Evolutionary conservation across 2,329 filamentous ascomycete species (phyloP), one percentile per base, ranked within the genome.

Genomic region (Malbranchea cinnamomea): DNA sequence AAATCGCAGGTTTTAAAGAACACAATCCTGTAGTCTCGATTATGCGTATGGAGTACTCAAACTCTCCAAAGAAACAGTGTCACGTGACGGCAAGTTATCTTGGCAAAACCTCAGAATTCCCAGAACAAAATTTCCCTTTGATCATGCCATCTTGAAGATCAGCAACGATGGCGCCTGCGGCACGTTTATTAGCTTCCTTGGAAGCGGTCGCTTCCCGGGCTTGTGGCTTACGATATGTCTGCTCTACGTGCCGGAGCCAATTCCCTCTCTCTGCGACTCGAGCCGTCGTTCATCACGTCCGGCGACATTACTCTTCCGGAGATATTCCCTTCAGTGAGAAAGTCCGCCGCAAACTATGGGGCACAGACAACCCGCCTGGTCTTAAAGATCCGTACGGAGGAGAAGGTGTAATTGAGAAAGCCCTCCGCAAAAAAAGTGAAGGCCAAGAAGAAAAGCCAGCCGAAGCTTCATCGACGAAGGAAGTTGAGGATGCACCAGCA

Each of bases 361-460:
- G 62, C 5, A 61, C 59, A 13, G 59, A 66, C 25, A 53, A 58
- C 12, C 61, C 63, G 9, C 62, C 62, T 6, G 63, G 62, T 14
- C 32, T 53, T 16, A 49, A 57, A 31, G 60, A 68, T 44, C 62
- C 63, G 0, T 67, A 67, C 38, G 56, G 52, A 4, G 53, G 52
- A 14, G 44, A 51, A 28, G 51, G 50, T 32, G 41, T 45, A 7
- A 35, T 55, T n/a, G 49, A 49, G 26, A 41, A 47, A 35, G 41
- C 31, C 31, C 41, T 41, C 30, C 39, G 34, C 18, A 42, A 41
- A 32, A 35, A 35, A 23, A 18, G 20, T 9, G 28, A 23, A 16
- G 10, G n/a, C 14, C 26, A 30, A 26, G 23, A 4, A n/a, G 36
- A 37, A 15, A 34, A 32, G 13, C 11, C 24, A 12, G 38, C 28